Conservation (phyloP, 1,139 yeast species). For the Taphrina deformans region DNA sequence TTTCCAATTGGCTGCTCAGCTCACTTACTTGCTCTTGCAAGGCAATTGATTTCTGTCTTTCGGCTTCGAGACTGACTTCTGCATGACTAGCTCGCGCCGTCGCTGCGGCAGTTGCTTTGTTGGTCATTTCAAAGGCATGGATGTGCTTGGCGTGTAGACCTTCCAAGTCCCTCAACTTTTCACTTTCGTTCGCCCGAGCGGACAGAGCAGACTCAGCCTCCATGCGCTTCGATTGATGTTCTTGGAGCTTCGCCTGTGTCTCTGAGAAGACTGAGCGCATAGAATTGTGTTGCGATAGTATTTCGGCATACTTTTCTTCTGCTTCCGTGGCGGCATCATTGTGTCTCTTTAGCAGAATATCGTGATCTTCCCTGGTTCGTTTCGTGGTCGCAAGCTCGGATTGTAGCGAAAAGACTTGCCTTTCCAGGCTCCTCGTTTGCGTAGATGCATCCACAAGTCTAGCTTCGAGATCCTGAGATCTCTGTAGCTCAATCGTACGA, state of each 20-base stretch:
- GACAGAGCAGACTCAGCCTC: conserved; percentile 16
- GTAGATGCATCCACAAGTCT: conserved; percentile 29
- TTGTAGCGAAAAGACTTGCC: conserved; percentile 8
- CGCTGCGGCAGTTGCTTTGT: conserved; percentile 15
- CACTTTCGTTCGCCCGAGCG: not conserved
- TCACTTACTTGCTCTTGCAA: conserved; percentile 8
- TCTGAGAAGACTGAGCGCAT: not conserved
- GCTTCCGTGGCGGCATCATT: conserved; percentile 12
- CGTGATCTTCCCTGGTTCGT: conserved; percentile 1
- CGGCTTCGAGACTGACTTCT: conserved; percentile 3
- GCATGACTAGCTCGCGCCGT: conserved; percentile 17
- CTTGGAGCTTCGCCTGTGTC: conserved; percentile 10
- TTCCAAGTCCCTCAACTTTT: conserved; percentile 19
- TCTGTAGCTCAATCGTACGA: conserved; percentile 23
- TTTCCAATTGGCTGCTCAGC: conserved; percentile 9
- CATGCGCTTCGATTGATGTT: conserved; percentile 15
- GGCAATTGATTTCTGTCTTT: not conserved
- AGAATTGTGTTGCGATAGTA: conserved; percentile 13
- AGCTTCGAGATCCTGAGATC: conserved; percentile 35
- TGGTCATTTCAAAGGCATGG: conserved; percentile 2
- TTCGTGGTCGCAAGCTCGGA: conserved; percentile 14
- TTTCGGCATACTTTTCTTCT: conserved; percentile 6
- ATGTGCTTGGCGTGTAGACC: conserved; percentile 21
- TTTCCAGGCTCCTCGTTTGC: conserved; percentile 3
- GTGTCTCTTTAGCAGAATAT: conserved; percentile 1